These are phyloP conservation scores for Pilasporangium apinafurcum DNA, from an alignment of 352 stramenopile genomes.

Conservation along the genomic window DNA sequence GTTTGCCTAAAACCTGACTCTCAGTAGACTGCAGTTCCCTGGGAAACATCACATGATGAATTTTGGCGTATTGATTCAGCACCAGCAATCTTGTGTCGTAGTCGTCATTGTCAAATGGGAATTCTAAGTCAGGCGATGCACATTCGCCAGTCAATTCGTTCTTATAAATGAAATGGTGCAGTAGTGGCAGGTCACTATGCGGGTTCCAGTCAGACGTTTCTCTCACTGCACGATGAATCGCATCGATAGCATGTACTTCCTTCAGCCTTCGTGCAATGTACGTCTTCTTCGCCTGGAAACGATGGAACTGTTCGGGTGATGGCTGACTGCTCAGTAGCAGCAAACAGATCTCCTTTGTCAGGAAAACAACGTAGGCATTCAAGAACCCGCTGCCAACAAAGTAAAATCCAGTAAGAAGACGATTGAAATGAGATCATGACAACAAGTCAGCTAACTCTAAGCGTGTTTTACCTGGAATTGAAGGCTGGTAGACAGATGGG, in stretches of 20 bases:
- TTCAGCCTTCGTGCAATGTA: constrained; percentile 32
- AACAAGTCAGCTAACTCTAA: background rate
- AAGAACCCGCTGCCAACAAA: constrained; percentile 46
- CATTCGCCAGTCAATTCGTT: constrained; percentile 63
- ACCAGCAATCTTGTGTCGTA: constrained; percentile 22
- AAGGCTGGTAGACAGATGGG: constrained; percentile 62
- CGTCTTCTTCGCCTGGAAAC: constrained; percentile 57
- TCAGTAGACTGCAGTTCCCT: constrained; percentile 6
- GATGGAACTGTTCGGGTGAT: constrained; percentile 59
- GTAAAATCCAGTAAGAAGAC: background rate
- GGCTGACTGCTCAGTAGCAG: constrained; percentile 66
- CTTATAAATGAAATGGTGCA: constrained; percentile 70
- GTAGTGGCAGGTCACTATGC: constrained; percentile 41
- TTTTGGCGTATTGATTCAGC: constrained; percentile 45
- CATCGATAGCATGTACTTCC: constrained; percentile 27
- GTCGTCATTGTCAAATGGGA: constrained; percentile 36
- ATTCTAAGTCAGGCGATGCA: constrained; percentile 24
- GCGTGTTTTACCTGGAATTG: constrained; percentile 35
- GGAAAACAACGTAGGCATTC: constrained; percentile 69
- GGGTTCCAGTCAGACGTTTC: constrained; percentile 29
- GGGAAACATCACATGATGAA: constrained; percentile 48
- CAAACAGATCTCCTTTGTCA: constrained; percentile 43
- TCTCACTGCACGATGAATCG: constrained; percentile 30
- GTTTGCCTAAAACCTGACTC: constrained; percentile 51
- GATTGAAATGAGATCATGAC: background rate